phyloP scores from a whole-genome alignment of 2,329 filamentous ascomycete genomes.

The Ascochyta fabae region DNA sequence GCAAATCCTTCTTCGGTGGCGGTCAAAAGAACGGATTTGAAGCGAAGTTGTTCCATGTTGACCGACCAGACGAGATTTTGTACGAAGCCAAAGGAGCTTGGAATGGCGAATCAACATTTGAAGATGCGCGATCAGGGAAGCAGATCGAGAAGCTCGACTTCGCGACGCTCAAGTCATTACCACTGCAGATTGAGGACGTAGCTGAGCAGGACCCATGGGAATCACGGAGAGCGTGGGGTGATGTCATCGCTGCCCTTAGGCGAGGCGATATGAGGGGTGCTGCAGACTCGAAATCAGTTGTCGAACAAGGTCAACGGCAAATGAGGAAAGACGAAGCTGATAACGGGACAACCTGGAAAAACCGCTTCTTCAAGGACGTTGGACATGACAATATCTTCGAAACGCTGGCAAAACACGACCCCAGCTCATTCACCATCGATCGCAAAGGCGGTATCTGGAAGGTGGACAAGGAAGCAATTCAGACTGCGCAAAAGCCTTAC shows the following conservation, averaged over 20 bases:
- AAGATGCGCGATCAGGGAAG: constrained; percentile 41
- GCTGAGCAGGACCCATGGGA: constrained; percentile 55
- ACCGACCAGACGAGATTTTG: constrained; percentile 40
- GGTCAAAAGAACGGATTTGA: constrained; percentile 52
- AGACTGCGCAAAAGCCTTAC: constrained; percentile 34
- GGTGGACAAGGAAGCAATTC: constrained; percentile 32
- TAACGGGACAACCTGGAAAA: constrained; percentile 47
- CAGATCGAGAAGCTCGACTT: constrained; percentile 49
- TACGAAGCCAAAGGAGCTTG: constrained; percentile 52
- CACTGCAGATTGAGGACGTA: constrained; percentile 35
- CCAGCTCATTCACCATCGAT: constrained; percentile 33
- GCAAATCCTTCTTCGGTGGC: constrained; percentile 51
- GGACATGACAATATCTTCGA: constrained; percentile 36
- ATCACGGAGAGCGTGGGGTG: constrained; percentile 52
- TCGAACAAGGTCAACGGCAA: constrained; percentile 50
- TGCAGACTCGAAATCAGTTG: constrained; percentile 37
- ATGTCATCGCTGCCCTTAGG: constrained; percentile 49
- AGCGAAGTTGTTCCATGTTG: constrained; percentile 48
- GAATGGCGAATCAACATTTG: constrained; percentile 50
- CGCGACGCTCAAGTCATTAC: constrained; percentile 25
- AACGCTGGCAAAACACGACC: constrained; percentile 26
- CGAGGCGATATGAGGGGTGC: constrained; percentile 51
- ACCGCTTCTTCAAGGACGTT: constrained; percentile 51
- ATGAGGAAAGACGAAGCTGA: constrained; percentile 50
- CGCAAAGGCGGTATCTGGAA: constrained; percentile 42